Evolutionary conservation across 768 basidiomycete species (phyloP).

Genomic region (Collybia sordida): DNA sequence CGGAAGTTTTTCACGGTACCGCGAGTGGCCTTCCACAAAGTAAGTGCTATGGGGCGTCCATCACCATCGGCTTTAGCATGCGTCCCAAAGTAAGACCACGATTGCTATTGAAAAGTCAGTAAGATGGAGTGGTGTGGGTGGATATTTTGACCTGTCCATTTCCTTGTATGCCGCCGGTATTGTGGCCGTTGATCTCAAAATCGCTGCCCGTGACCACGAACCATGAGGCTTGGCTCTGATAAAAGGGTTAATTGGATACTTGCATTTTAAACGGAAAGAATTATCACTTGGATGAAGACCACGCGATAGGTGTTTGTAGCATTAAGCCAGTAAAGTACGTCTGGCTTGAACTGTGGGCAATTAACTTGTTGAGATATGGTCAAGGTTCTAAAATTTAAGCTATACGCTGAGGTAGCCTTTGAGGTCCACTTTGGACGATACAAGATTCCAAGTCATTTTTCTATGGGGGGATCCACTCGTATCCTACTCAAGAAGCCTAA

Average conservation of each 20-base stretch:
- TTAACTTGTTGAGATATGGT: background rate
- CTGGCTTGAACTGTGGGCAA: conserved; percentile 45
- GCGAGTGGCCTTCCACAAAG: conserved; percentile 42
- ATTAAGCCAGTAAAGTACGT: conserved; percentile 57
- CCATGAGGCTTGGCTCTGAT: conserved; percentile 60
- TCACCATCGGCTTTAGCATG: conserved; percentile 50
- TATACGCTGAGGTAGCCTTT: conserved; percentile 44
- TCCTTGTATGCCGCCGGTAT: conserved; percentile 55
- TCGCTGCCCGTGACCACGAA: conserved; percentile 58
- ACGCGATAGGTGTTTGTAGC: conserved; percentile 55
- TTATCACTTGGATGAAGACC: conserved; percentile 57
- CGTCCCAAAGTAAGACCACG: conserved; percentile 57
- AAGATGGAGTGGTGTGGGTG: too few relatives aligned
- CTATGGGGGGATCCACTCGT: conserved; percentile 19
- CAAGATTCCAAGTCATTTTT: conserved; percentile 56
- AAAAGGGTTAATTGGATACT: background rate
- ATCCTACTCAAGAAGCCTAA: too few relatives aligned
- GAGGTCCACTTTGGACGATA: conserved; percentile 41
- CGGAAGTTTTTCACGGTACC: conserved; percentile 46
- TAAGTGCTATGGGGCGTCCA: conserved; percentile 57
- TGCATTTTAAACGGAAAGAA: background rate
- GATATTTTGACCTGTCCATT: conserved; percentile 47
- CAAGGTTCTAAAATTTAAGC: background rate
- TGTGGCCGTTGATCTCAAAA: conserved; percentile 56
- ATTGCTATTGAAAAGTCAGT: conserved; percentile 30